Evolutionary conservation across 495 filamentous ascomycete genomes (phyloP), one percentile per base, ranked within the genome.

Genomic region (Penicillium flavigenum): DNA sequence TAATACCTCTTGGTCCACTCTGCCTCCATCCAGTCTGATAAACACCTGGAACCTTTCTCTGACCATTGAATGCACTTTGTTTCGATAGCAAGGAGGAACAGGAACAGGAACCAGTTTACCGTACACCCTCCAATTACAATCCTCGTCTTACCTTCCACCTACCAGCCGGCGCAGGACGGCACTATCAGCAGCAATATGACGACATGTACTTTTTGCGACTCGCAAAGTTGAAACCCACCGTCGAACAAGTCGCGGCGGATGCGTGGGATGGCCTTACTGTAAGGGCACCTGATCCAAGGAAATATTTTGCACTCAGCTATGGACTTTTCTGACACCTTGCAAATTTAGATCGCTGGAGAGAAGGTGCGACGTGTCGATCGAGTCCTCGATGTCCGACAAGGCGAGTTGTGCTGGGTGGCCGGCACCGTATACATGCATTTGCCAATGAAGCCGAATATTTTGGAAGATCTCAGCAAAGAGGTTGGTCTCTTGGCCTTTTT

Each of bases 401-500:
- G 94, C 51, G 86, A 97, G 72, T 75, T 98, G 26, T 97, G 95
- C 72, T 99, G 93, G 92, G 88, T 99, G 46, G 79, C 83, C 0
- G 95, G 95, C 9, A 99, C 95, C 0, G 84, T 96, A 29, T 99
- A 94, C 59, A 95, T 97, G 87, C 92, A 97, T 57, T 90, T 98
- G 91, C 86, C 89, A 16, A 69, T 97, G 63, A 99, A 99, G 71
- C 95, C 95, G 0, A 97, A 96, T 65, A 92, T 99, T 74, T 77
- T 99, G 32, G 93, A 96, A 24, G 95, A 99, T 62, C 84, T 99
- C 31, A 86, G 88, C 5, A 96, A 95, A 73, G 91, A 98, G 70
- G 90, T 92, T 71, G 57, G 86, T 79, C 3, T 19, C 24, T 19
- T 27, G 8, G 19, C n/a, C 22, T 14, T 49, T 36, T 10, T 29